Evolutionary conservation across 2,329 filamentous ascomycete genomes (phyloP), one percentile per base, ranked within the genome.

Genomic region (Paramyrothecium sp.): DNA sequence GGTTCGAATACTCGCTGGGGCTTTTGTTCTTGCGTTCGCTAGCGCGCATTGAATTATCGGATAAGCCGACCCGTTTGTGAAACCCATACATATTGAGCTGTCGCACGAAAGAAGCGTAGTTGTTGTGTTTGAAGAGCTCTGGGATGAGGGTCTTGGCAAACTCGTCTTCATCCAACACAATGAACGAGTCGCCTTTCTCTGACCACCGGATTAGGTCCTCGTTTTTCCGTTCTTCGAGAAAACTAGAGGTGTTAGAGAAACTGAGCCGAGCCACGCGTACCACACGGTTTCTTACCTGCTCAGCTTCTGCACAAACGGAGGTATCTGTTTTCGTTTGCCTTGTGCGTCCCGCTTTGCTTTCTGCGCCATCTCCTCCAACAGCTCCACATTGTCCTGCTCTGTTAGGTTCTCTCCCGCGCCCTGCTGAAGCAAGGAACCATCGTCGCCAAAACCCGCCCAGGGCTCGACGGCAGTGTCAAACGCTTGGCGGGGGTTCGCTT

Each of bases 61-160:
- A 97, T 19, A 99, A 82, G 3, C 91, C 91, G 3, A 95, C 91
- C 47, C 91, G 89, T 79, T 99, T 99, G 81, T 99, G 95, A 68
- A 99, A 99, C 60, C 96, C 93, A 73, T 97, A 97, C 81, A 97
- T 97, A 75, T 97, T 97, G 61, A 97, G 82, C 71, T 97, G 93
- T 38, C 93, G 89, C 56, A 97, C 93, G 71, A 97, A 97, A 63
- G 93, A 97, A 51, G 93, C 93, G 74, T 97, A 97, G 73, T 97
- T 97, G 82, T 94, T 97, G 78, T 99, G 95, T 75, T 99, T 99
- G 83, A 99, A 99, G 61, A 98, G 88, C 73, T 98, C 96, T 1
- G 95, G 95, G 22, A 99, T 90, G 65, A 99, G 89, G 41, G 91
- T 92, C 76, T 97, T 98, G 20, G 95, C 97, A 70, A 99, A 99